Conservation (phyloP, 176 grass and related monocot genomes). For the Puccinellia tenuiflora region DNA sequence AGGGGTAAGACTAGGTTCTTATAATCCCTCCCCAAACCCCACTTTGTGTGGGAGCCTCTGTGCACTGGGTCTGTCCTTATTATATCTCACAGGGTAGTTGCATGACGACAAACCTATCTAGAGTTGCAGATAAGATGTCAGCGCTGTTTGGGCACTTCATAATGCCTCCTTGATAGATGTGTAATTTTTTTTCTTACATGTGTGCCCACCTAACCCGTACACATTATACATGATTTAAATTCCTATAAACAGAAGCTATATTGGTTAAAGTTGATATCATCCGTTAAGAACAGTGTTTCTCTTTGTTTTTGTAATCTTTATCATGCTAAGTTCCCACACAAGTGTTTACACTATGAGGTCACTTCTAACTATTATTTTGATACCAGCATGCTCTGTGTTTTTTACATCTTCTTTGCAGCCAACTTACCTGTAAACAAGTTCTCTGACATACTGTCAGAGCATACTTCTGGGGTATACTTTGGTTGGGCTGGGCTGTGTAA, state of each 20-base stretch:
- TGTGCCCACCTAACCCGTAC: neutral
- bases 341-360: neutral
- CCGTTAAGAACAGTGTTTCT: neutral
- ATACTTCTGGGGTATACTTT: constrained; percentile 93
- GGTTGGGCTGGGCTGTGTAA: constrained; percentile 73
- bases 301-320: neutral
- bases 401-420: constrained; percentile 32
- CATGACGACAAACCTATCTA: neutral
- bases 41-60: too few relatives aligned
- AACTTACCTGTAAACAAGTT: constrained; percentile 91
- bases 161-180: neutral
- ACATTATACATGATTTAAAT: neutral
- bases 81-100: neutral
- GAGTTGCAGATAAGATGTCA: neutral
- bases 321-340: neutral
- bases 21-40: too few relatives aligned
- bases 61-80: too few relatives aligned
- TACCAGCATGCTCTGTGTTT: neutral
- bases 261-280: neutral
- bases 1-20: too few relatives aligned
- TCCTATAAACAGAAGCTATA: neutral
- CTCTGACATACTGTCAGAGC: constrained; percentile 60
- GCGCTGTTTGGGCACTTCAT: neutral
- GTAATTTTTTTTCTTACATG: neutral
- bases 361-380: neutral